Conservation (phyloP, 345 rosid species). For the Angophora floribunda region DNA sequence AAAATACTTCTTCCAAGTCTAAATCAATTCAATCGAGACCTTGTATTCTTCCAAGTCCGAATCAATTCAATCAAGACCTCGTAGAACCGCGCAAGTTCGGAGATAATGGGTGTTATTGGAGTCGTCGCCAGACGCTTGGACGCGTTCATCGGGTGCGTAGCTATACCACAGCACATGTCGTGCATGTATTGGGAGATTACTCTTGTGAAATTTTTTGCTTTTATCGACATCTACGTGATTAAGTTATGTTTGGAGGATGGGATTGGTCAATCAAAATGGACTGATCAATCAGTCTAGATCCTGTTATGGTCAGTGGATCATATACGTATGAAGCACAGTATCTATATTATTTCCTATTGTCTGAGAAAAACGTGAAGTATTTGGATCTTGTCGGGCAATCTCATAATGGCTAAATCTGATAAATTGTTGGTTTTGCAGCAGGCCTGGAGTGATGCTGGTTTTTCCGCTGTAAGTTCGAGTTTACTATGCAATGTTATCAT, state of each 20-base stretch:
- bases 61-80: neutral
- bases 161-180: neutral
- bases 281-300: neutral
- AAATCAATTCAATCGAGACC: neutral
- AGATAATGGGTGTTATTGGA: constrained; percentile 43
- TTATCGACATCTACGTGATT: neutral
- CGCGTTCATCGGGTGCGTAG: constrained; percentile 51
- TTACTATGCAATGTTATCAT: neutral
- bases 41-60: neutral
- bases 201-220: neutral
- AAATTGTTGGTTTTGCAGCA: constrained; percentile 2
- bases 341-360: neutral
- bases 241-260: neutral
- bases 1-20: neutral
- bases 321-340: neutral
- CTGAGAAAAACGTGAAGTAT: neutral
- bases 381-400: neutral
- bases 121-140: constrained; percentile 51
- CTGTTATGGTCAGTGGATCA: neutral
- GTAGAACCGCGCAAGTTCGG: neutral
- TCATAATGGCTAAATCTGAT: neutral
- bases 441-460: constrained; percentile 89
- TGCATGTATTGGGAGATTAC: neutral
- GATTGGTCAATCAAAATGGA: neutral
- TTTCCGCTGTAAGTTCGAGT: constrained; percentile 65